A percentile compares a stretch with the other conserved stretches of the same genome.
Conservation (phyloP, 208 protist genomes). For the Zelonia costaricensis region DNA sequence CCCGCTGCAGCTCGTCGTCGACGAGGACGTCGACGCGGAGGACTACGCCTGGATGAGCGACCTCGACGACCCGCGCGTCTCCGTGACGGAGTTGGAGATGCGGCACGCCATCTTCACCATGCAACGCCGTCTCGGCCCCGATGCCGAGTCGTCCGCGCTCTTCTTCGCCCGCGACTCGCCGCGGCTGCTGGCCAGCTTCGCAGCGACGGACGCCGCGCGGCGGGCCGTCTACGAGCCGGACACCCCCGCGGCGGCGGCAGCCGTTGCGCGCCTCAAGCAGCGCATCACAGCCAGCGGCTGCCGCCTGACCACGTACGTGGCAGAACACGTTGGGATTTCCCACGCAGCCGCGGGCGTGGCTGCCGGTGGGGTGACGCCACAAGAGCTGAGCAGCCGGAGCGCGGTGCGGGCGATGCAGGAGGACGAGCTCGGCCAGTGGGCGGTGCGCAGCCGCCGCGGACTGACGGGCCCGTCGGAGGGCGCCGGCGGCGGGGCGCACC, state of each 20-base stretch:
- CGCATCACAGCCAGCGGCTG: slow-evolving; percentile 35
- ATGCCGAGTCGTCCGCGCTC: slow-evolving; percentile 36
- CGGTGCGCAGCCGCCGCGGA: slow-evolving; percentile 19
- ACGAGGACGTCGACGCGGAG: slow-evolving; percentile 62
- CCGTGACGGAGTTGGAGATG: slow-evolving; percentile 96
- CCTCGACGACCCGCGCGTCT: slow-evolving; percentile 53
- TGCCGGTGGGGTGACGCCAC: neutral
- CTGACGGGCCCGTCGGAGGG: too few relatives aligned
- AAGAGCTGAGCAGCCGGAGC: neutral
- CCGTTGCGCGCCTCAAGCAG: slow-evolving; percentile 40
- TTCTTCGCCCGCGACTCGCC: slow-evolving; percentile 80
- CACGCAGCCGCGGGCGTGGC: neutral
- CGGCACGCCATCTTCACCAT: slow-evolving; percentile 81
- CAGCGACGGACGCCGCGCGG: slow-evolving; percentile 16
- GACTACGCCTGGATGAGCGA: slow-evolving; percentile 73
- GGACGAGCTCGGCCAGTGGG: slow-evolving; percentile 24
- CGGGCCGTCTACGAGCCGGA: slow-evolving; percentile 62
- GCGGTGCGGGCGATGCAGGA: slow-evolving; percentile 17
- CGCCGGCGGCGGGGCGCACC: neutral
- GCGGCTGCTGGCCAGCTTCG: slow-evolving; percentile 45
- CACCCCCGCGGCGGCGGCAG: slow-evolving; percentile 29
- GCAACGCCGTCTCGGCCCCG: slow-evolving; percentile 27
- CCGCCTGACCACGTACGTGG: slow-evolving; percentile 50
- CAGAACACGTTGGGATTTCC: slow-evolving; percentile 25
- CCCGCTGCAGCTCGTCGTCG: slow-evolving; percentile 68